A percentile compares a stretch with the other conserved stretches of the same genome.
phyloP scores from a whole-genome alignment of 495 filamentous ascomycete genomes.

The Hyaloscypha finlandica region DNA sequence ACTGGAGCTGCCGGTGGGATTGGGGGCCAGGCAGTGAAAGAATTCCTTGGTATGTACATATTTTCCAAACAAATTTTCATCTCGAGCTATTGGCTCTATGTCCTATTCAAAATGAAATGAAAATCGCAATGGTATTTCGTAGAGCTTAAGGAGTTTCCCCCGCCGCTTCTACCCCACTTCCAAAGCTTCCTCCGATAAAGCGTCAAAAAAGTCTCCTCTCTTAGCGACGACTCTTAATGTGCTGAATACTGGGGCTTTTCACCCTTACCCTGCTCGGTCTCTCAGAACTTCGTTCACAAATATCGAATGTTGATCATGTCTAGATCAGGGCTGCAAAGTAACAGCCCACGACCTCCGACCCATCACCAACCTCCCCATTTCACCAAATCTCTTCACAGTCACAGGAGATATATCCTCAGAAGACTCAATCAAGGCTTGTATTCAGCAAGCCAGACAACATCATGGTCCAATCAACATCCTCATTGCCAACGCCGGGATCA shows the following conservation, averaged over 20 bases:
- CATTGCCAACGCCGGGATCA: slow-evolving; percentile 53
- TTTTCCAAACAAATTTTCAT: too few relatives aligned
- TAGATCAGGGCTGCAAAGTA: slow-evolving; percentile 56
- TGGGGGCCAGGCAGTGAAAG: slow-evolving; percentile 49
- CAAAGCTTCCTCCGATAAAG: too few relatives aligned
- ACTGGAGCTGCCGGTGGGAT: slow-evolving; percentile 57
- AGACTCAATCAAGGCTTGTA: slow-evolving; percentile 44
- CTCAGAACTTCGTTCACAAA: too few relatives aligned
- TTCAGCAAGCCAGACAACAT: slow-evolving; percentile 44
- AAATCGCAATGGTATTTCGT: too few relatives aligned
- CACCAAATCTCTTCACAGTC: slow-evolving; percentile 41
- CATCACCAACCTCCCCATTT: slow-evolving; percentile 31
- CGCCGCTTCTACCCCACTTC: too few relatives aligned
- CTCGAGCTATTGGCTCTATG: too few relatives aligned
- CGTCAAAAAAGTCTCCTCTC: not conserved
- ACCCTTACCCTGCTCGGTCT: too few relatives aligned
- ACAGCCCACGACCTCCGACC: slow-evolving; percentile 50
- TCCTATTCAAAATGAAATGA: too few relatives aligned
- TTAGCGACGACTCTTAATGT: not conserved
- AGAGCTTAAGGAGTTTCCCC: too few relatives aligned
- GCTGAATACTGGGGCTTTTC: too few relatives aligned
- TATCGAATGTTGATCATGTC: not conserved
- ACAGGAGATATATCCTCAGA: slow-evolving; percentile 52
- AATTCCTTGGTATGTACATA: slow-evolving; percentile 51
- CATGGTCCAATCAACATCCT: slow-evolving; percentile 57